Evolutionary conservation across 495 filamentous ascomycete genomes (phyloP).

Genomic region (Penicillium lagena): DNA sequence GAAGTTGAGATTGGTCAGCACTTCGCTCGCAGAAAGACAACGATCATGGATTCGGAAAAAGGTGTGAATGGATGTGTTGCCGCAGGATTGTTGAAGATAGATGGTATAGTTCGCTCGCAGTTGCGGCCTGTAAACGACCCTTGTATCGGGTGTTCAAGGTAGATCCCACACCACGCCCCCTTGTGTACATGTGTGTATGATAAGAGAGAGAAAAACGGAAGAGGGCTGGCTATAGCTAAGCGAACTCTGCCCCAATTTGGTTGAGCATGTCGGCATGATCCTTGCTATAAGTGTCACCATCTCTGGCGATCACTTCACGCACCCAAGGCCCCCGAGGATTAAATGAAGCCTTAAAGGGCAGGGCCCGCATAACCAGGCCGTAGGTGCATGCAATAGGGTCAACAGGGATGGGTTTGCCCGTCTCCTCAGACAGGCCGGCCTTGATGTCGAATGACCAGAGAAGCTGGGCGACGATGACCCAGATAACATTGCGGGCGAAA

Average conservation of each 20-base stretch:
- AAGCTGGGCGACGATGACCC: constrained; percentile 16
- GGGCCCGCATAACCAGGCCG: constrained; percentile 16
- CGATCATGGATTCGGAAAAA: too few species aligned
- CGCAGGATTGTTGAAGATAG: too few species aligned
- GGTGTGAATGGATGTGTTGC: too few species aligned
- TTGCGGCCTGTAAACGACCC: too few species aligned
- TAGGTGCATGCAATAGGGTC: constrained; percentile 18
- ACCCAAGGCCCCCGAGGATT: constrained; percentile 15
- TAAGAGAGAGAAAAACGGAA: neutral
- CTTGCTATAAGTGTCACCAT: constrained; percentile 11
- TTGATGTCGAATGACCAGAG: constrained; percentile 24
- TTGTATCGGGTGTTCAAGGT: too few species aligned
- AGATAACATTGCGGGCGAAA: constrained; percentile 20
- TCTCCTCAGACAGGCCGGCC: constrained; percentile 7
- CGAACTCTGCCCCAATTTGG: constrained; percentile 16
- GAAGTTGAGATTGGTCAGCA: too few species aligned
- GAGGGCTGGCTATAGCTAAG: constrained; percentile 6
- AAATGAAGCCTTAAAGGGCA: constrained; percentile 18
- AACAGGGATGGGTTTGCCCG: constrained; percentile 9
- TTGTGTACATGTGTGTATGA: neutral
- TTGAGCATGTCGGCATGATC: constrained; percentile 25
- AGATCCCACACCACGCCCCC: too few species aligned
- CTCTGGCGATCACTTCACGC: constrained; percentile 5
- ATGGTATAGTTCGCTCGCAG: too few species aligned
- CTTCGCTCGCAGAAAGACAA: too few species aligned